A percentile compares a stretch with the other conserved stretches of the same genome.
phyloP scores from a whole-genome alignment of 1,139 yeast genomes.

The Starmera stellimalicola region DNA sequence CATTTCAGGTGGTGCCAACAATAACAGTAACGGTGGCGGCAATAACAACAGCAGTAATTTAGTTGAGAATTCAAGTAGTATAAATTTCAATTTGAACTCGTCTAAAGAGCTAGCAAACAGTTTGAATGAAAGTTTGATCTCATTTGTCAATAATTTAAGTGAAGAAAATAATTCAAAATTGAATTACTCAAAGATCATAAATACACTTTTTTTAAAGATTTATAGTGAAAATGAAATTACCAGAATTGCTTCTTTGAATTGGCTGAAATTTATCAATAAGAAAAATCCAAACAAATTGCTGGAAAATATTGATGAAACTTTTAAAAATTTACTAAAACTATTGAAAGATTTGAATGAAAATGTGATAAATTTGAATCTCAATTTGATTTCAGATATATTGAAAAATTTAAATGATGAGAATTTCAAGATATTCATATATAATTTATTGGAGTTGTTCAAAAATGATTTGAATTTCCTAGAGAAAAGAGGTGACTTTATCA shows the following conservation, averaged over 20 bases:
- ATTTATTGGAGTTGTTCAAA: constrained; percentile 61
- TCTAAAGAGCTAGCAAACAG: constrained; percentile 44
- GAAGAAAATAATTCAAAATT: constrained; percentile 27
- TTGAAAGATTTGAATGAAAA: constrained; percentile 80
- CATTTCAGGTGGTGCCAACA: constrained; percentile 32
- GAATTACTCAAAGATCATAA: constrained; percentile 51
- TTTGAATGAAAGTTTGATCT: constrained; percentile 42
- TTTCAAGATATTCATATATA: constrained; percentile 67
- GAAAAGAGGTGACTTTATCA: constrained; percentile 73
- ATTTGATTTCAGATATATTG: constrained; percentile 71
- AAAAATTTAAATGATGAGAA: constrained; percentile 69
- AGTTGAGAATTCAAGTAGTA: not conserved
- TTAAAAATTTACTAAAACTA: constrained; percentile 71
- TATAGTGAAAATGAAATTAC: constrained; percentile 71
- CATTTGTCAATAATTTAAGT: constrained; percentile 30
- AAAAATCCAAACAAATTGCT: constrained; percentile 58
- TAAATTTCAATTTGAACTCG: constrained; percentile 8
- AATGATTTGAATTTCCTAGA: constrained; percentile 54
- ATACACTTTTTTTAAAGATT: constrained; percentile 52
- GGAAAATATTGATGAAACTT: constrained; percentile 55
- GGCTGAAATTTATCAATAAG: constrained; percentile 79
- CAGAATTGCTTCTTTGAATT: constrained; percentile 76
- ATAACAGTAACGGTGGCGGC: constrained; percentile 23
- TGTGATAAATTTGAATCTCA: constrained; percentile 71
- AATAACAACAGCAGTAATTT: not conserved